Evolutionary conservation across 1,284 basidiomycete species (phyloP).

Genomic region (Agaricales sp.): DNA sequence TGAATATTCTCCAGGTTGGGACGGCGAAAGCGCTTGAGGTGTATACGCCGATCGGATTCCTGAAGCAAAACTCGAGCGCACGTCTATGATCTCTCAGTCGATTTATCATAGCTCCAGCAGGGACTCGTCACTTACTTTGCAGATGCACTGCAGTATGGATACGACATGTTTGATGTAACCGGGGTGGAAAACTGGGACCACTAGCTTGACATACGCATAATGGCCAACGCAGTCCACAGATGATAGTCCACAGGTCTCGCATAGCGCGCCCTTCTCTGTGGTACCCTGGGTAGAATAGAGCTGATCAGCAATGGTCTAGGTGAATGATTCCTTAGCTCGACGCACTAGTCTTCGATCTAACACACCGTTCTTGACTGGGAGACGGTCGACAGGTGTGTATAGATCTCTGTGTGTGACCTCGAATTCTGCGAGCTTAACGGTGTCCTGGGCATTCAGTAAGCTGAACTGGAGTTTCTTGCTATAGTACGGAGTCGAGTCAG

Average conservation of each 20-base stretch:
- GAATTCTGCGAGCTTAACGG: slow-evolving; percentile 89
- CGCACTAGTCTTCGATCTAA: slow-evolving; percentile 80
- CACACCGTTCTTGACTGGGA: slow-evolving; percentile 86
- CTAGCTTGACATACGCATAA: slow-evolving; percentile 95
- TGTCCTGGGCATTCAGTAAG: slow-evolving; percentile 84
- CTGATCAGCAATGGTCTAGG: not conserved
- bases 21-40: slow-evolving; percentile 83
- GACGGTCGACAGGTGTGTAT: slow-evolving; percentile 71
- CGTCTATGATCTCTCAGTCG: slow-evolving; percentile 50
- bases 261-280: slow-evolving; percentile 86
- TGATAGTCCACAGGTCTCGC: slow-evolving; percentile 91
- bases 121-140: slow-evolving; percentile 57
- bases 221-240: slow-evolving; percentile 96
- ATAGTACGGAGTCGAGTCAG: slow-evolving; percentile 7
- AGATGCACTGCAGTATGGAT: slow-evolving; percentile 89
- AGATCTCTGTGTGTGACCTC: slow-evolving; percentile 88
- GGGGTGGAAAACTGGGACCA: slow-evolving; percentile 95
- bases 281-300: slow-evolving; percentile 58
- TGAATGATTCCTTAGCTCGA: slow-evolving; percentile 12
- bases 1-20: slow-evolving; percentile 92
- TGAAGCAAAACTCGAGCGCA: slow-evolving; percentile 93
- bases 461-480: slow-evolving; percentile 95
- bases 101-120: slow-evolving; percentile 2
- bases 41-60: slow-evolving; percentile 77
- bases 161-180: slow-evolving; percentile 98